Evolutionary conservation across 768 basidiomycete species (phyloP).

Genomic region (Tricholoma terreum): DNA sequence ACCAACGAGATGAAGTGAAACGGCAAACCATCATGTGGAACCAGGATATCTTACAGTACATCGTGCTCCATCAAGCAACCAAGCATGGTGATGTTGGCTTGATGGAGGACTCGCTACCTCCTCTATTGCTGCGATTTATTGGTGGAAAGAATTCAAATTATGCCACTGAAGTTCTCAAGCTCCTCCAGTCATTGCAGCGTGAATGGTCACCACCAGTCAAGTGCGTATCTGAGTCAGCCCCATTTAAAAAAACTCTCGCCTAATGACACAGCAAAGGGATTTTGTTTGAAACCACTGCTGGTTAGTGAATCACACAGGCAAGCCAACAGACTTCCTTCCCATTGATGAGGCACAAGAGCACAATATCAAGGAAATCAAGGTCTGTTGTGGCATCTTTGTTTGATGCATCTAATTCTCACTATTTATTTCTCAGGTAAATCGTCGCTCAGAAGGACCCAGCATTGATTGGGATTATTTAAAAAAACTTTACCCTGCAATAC

Average conservation of each 20-base stretch:
- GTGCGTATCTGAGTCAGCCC: too few relatives aligned
- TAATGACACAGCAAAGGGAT: not conserved
- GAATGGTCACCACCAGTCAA: conserved; percentile 15
- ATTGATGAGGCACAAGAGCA: not conserved
- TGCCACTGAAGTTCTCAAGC: conserved; percentile 19
- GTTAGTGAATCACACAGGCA: not conserved
- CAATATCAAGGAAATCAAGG: conserved; percentile 2
- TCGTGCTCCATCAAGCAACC: conserved; percentile 38
- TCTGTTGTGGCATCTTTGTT: too few relatives aligned
- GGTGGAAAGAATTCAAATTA: too few relatives aligned
- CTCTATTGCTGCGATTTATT: conserved; percentile 17
- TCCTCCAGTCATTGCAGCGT: conserved; percentile 16
- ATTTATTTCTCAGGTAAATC: too few relatives aligned
- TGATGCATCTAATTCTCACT: too few relatives aligned
- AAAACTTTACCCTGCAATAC: conserved; percentile 32
- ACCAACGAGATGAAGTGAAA: conserved; percentile 26
- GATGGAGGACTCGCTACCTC: conserved; percentile 22
- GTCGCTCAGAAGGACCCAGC: conserved; percentile 30
- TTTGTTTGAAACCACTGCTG: not conserved
- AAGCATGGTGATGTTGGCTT: conserved; percentile 27
- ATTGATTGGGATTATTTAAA: conserved; percentile 29
- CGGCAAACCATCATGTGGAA: conserved; percentile 27
- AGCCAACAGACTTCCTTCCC: not conserved
- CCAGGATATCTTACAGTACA: conserved; percentile 33
- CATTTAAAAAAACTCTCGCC: too few relatives aligned